These are phyloP conservation scores for Phanerochaete sordida DNA, from an alignment of 768 basidiomycete genomes.

Conservation along the genomic window DNA sequence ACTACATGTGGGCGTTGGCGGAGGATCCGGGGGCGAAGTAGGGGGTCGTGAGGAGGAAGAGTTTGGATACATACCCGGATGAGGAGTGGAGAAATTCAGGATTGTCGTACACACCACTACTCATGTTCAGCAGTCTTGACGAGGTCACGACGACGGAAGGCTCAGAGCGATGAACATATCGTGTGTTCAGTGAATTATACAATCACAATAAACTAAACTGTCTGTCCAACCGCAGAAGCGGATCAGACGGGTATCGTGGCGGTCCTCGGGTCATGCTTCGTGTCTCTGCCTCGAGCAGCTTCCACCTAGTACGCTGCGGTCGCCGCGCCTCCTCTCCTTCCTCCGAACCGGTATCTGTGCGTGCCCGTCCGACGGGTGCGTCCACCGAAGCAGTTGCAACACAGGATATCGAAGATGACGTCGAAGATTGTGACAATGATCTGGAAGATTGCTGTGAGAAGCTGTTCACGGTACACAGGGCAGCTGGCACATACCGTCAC, in stretches of 20 bases:
- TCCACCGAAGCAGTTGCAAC: conserved; percentile 35
- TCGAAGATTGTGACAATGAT: conserved; percentile 64
- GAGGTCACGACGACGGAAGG: too few species aligned
- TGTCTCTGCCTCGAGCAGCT: background rate
- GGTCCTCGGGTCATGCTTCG: background rate
- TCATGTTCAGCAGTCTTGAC: too few species aligned
- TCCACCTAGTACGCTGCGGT: conserved; percentile 4
- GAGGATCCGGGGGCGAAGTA: conserved; percentile 15
- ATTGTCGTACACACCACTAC: too few species aligned
- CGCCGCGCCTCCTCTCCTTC: conserved; percentile 9
- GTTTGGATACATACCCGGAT: too few species aligned
- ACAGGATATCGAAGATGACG: conserved; percentile 48
- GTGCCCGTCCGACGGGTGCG: conserved; percentile 24
- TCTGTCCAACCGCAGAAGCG: background rate
- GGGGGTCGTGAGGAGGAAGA: background rate
- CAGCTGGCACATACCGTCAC: conserved; percentile 45
- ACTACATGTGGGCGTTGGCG: conserved; percentile 85
- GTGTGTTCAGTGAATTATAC: background rate
- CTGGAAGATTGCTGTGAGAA: conserved; percentile 28
- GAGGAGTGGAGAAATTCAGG: too few species aligned
- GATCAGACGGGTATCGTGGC: background rate
- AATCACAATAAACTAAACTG: background rate
- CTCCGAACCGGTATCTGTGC: conserved; percentile 22
- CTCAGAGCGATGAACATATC: too few species aligned
- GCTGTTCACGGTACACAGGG: background rate